Percentiles rank a stretch among this genome's conserved stretches.
phyloP scores from a whole-genome alignment of 805 yeast genomes.

The Metschnikowia matae region DNA sequence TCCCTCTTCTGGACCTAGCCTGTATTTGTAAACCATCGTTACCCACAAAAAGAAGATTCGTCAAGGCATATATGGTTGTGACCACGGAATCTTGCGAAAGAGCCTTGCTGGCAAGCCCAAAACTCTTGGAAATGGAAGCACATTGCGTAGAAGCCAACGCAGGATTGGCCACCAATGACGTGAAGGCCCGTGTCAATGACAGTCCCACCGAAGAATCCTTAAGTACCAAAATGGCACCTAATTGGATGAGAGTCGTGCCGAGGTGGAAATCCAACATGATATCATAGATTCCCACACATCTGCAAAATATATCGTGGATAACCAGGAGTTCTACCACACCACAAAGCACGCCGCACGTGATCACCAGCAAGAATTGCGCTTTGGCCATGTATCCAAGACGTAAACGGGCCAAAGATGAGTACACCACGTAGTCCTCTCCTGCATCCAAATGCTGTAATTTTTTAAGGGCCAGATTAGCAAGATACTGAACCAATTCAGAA shows the following conservation, averaged over 20 bases:
- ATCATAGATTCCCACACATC: slow-evolving; percentile 48
- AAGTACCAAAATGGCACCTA: slow-evolving; percentile 53
- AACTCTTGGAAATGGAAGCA: slow-evolving; percentile 47
- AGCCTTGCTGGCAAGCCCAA: slow-evolving; percentile 63
- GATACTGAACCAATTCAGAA: slow-evolving; percentile 22
- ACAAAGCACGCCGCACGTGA: slow-evolving; percentile 51
- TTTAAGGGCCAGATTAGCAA: slow-evolving; percentile 33
- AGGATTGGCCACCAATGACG: slow-evolving; percentile 55
- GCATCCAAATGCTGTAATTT: slow-evolving; percentile 49
- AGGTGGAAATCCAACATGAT: slow-evolving; percentile 51
- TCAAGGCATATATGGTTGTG: slow-evolving; percentile 77
- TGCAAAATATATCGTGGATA: slow-evolving; percentile 45
- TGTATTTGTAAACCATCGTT: slow-evolving; percentile 35
- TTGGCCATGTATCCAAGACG: slow-evolving; percentile 53
- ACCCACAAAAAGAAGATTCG: slow-evolving; percentile 63
- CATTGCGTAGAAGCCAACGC: slow-evolving; percentile 47
- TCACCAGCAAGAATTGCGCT: slow-evolving; percentile 53
- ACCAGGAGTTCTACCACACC: slow-evolving; percentile 42
- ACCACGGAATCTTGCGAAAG: slow-evolving; percentile 79
- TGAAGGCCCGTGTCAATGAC: slow-evolving; percentile 40
- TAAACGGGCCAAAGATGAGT: slow-evolving; percentile 46
- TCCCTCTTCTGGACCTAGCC: slow-evolving; percentile 26
- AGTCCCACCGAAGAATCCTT: slow-evolving; percentile 38
- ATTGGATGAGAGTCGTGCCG: slow-evolving; percentile 47
- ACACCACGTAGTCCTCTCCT: slow-evolving; percentile 53